These are phyloP conservation scores for Penicillium parvum DNA, from an alignment of 495 filamentous ascomycete species.

Conservation along the genomic window DNA sequence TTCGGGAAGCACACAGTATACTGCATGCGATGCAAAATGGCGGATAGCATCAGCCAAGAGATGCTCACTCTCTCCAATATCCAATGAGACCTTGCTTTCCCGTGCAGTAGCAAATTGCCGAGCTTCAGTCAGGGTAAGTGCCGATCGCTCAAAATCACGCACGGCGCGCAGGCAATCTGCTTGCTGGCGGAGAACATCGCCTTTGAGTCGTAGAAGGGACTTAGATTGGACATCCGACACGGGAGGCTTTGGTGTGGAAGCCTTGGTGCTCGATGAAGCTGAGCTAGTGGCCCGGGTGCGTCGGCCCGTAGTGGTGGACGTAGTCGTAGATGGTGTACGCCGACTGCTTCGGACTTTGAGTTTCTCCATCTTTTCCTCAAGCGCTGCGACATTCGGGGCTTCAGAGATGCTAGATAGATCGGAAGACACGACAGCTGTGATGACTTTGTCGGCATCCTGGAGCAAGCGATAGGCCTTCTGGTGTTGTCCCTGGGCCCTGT, in stretches of 20 bases:
- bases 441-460: slow-evolving; percentile 38
- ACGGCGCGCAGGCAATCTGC: slow-evolving; percentile 45
- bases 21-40: slow-evolving; percentile 70
- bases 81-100: slow-evolving; percentile 37
- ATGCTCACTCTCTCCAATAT: slow-evolving; percentile 46
- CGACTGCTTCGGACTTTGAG: slow-evolving; percentile 32
- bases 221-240: slow-evolving; percentile 46
- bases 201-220: slow-evolving; percentile 53
- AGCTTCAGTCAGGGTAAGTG: slow-evolving; percentile 28
- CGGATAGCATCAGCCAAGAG: slow-evolving; percentile 55
- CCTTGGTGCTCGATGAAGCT: slow-evolving; percentile 26
- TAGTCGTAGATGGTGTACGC: slow-evolving; percentile 15
- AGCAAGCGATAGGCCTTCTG: slow-evolving; percentile 48
- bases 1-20: slow-evolving; percentile 84
- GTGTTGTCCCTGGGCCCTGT: slow-evolving; percentile 36
- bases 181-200: slow-evolving; percentile 60
- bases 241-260: slow-evolving; percentile 21
- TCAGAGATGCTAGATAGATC: slow-evolving; percentile 16
- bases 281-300: slow-evolving; percentile 36
- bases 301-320: slow-evolving; percentile 19
- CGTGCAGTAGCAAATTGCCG: slow-evolving; percentile 32
- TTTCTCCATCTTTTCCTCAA: slow-evolving; percentile 41
- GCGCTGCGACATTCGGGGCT: slow-evolving; percentile 16
- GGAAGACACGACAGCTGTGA: slow-evolving; percentile 24
- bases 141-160: slow-evolving; percentile 38